phyloP scores from a whole-genome alignment of 352 stramenopile genomes.

The Globisporangium solare region DNA sequence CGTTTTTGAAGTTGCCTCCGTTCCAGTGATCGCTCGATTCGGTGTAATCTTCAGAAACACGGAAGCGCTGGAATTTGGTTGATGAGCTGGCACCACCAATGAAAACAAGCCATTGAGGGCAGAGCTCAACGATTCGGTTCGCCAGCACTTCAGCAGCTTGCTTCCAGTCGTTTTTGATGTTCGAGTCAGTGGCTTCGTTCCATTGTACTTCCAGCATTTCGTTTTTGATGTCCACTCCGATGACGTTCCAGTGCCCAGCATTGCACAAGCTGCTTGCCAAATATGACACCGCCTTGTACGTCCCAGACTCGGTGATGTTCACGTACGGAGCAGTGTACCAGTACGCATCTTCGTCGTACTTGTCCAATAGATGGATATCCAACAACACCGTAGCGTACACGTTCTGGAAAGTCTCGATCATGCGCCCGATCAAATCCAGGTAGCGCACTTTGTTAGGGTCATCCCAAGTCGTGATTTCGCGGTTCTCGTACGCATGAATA shows the following conservation, averaged over 20 bases:
- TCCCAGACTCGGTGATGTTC: conserved; percentile 33
- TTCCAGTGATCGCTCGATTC: conserved; percentile 45
- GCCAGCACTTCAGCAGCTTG: conserved; percentile 30
- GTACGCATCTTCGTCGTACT: conserved; percentile 48
- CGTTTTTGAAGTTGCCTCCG: conserved; percentile 62
- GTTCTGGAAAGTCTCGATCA: conserved; percentile 54
- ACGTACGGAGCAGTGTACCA: conserved; percentile 62
- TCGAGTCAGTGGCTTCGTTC: conserved; percentile 21
- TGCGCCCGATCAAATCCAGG: conserved; percentile 47
- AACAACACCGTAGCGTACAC: conserved; percentile 47
- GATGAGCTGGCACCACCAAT: conserved; percentile 48
- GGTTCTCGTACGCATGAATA: conserved; percentile 62
- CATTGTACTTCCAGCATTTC: conserved; percentile 40
- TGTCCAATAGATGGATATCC: conserved; percentile 50
- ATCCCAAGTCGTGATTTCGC: conserved; percentile 45
- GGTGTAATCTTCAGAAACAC: conserved; percentile 37
- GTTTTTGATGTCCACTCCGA: conserved; percentile 69
- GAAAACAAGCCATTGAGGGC: conserved; percentile 65
- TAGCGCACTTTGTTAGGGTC: conserved; percentile 44
- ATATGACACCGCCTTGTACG: conserved; percentile 43
- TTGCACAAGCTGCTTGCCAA: conserved; percentile 45
- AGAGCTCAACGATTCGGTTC: conserved; percentile 37
- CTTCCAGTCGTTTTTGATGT: conserved; percentile 36
- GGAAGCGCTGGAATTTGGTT: conserved; percentile 28
- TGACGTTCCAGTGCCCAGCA: conserved; percentile 57